A percentile compares a stretch with the other conserved stretches of the same genome.
phyloP scores from a whole-genome alignment of 805 yeast species.

The Suhomyces canberraensis region DNA sequence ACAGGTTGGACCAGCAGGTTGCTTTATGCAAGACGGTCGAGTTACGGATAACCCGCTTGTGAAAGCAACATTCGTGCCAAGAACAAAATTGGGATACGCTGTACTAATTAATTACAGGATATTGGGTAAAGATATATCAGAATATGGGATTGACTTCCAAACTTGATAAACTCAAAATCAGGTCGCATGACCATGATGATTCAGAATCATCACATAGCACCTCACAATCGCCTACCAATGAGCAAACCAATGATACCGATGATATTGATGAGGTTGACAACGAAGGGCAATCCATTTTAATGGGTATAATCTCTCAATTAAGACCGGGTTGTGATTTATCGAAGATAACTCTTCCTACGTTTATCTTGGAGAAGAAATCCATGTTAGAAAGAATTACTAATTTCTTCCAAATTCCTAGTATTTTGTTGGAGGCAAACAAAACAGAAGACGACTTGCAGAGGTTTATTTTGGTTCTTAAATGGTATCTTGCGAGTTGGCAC shows the following conservation, averaged over 20 bases:
- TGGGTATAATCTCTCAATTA: conserved; percentile 86
- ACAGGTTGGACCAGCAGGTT: background rate
- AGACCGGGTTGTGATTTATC: conserved; percentile 91
- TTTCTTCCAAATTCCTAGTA: conserved; percentile 74
- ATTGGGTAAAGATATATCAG: too few species aligned
- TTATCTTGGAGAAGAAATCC: conserved; percentile 89
- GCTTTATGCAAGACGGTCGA: too few species aligned
- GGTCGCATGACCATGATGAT: conserved; percentile 9
- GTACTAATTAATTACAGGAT: too few species aligned
- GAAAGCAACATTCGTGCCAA: conserved; percentile 1
- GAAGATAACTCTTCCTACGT: conserved; percentile 91
- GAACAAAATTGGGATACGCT: too few species aligned
- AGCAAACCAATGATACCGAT: conserved; percentile 35
- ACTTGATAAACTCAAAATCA: conserved; percentile 24
- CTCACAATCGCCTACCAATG: background rate
- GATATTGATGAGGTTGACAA: conserved; percentile 92
- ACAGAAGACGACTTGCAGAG: conserved; percentile 60
- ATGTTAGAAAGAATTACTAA: conserved; percentile 96
- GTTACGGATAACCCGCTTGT: background rate
- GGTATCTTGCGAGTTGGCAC: conserved; percentile 97
- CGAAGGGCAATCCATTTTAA: conserved; percentile 80
- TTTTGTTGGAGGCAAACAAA: conserved; percentile 65
- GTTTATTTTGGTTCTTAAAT: conserved; percentile 70
- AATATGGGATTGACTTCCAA: conserved; percentile 30
- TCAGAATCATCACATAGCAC: conserved; percentile 2